phyloP scores from a whole-genome alignment of 768 basidiomycete species.

The Hemileccinum rubropunctum region DNA sequence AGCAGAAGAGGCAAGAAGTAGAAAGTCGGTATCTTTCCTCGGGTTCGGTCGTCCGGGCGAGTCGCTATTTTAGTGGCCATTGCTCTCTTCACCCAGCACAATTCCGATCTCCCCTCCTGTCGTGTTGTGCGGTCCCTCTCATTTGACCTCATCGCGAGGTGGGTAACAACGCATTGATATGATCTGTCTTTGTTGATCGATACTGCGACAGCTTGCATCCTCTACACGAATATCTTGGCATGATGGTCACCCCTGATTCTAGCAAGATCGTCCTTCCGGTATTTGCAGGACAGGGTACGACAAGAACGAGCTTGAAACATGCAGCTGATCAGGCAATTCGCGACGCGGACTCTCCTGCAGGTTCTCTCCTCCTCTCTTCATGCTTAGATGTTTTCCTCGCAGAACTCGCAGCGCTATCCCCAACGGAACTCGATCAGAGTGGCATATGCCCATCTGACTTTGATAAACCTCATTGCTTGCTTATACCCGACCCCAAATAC shows the following conservation, averaged over 20 bases:
- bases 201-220: background rate
- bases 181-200: background rate
- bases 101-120: background rate
- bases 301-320: constrained; percentile 30
- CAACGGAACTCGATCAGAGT: constrained; percentile 31
- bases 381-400: constrained; percentile 48
- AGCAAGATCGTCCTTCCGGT: constrained; percentile 39
- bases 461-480: constrained; percentile 34
- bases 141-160: constrained; percentile 6
- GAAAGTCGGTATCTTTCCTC: constrained; percentile 19
- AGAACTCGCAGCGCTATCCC: constrained; percentile 49
- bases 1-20: constrained; percentile 18
- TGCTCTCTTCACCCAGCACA: background rate
- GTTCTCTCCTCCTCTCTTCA: constrained; percentile 45
- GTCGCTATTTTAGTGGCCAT: constrained; percentile 15
- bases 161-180: background rate
- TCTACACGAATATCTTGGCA: background rate
- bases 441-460: constrained; percentile 49
- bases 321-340: constrained; percentile 38
- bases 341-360: constrained; percentile 42
- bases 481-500: constrained; percentile 38
- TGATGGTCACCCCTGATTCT: constrained; percentile 7
- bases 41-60: constrained; percentile 4
- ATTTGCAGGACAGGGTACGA: constrained; percentile 57
- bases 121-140: background rate